These are phyloP conservation scores for Apiosordaria backusii DNA, from an alignment of 495 filamentous ascomycete genomes.

Conservation along the genomic window DNA sequence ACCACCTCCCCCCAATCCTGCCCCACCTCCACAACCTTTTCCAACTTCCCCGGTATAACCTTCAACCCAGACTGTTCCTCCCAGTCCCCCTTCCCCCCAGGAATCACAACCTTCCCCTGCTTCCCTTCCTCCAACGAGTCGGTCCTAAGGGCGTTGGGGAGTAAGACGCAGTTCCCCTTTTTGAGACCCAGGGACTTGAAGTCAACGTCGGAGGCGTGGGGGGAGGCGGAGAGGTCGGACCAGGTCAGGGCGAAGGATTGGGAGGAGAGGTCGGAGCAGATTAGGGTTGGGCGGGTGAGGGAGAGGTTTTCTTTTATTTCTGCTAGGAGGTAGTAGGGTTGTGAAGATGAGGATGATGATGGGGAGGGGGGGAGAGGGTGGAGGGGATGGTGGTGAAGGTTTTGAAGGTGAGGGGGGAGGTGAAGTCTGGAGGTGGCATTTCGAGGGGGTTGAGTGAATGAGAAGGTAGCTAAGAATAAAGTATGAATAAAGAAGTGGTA, in stretches of 20 bases:
- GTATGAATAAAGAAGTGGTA: background rate
- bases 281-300: slow-evolving; percentile 45
- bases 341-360: slow-evolving; percentile 13
- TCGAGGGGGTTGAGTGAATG: background rate
- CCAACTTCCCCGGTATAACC: slow-evolving; percentile 30
- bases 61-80: slow-evolving; percentile 19
- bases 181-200: slow-evolving; percentile 29
- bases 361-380: slow-evolving; percentile 18
- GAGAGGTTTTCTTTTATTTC: slow-evolving; percentile 47
- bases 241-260: slow-evolving; percentile 25
- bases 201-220: slow-evolving; percentile 8
- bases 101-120: slow-evolving; percentile 35
- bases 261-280: slow-evolving; percentile 32
- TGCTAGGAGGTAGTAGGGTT: slow-evolving; percentile 38
- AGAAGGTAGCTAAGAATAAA: background rate
- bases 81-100: slow-evolving; percentile 6
- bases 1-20: slow-evolving; percentile 11
- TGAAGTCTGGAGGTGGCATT: slow-evolving; percentile 35
- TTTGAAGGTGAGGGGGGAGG: slow-evolving; percentile 31
- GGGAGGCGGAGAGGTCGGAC: background rate
- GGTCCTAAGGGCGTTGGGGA: slow-evolving; percentile 32
- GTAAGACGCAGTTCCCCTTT: slow-evolving; percentile 33
- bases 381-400: slow-evolving; percentile 22
- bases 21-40: slow-evolving; percentile 32
- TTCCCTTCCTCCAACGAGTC: slow-evolving; percentile 32